Base-by-base conservation (phyloP, 768 basidiomycete species). In the Russula emetica region DNA sequence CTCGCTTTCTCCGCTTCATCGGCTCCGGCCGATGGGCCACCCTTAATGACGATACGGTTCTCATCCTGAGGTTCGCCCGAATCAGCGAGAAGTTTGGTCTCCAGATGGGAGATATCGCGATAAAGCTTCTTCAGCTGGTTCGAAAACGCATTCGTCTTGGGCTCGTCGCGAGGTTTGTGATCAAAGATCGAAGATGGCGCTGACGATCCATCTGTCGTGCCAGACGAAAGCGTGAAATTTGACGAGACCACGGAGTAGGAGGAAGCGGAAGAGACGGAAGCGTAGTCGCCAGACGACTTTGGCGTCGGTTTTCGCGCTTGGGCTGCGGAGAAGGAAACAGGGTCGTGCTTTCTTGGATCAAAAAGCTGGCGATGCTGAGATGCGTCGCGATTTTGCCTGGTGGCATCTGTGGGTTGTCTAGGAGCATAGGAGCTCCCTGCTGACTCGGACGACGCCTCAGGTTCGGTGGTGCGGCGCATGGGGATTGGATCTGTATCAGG, bases 281-380 rank as follows among this genome's bases (percentile, higher is more conserved):
- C 77, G 61, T 86, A 84, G 70, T 91, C 90, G 30, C 78, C 84
- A 1, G 87, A 85, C 11, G 81, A 78, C 68, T 85, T 85, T 28
- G 83, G 79, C n/a, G 81, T 68, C 0, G 81, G 78, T 7, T 81
- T 81, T 45, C 72, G 82, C 5, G 83, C 77, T 40, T 85, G 80
- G n/a, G 60, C 59, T 38, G 86, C 82, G 44, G 84, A 78, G 75
- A 98, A 98, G 13, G 88, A 83, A 36, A 94, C 83, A 0, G 97
- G 93, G 73, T 98, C 92, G 73, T 98, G 91, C 70, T 92, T 86
- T 44, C 90, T 82, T 63, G 90, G 92, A 71, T 98, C 94, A 62
- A 94, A 95, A 0, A 97, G 83, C 65, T 88, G 89, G 10, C 79
- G 76, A 51, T 74, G 73, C 32, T 72, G 68, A 52, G 74, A 34